phyloP scores from a whole-genome alignment of 805 yeast genomes.

The Starmerella ratchasimensis region DNA sequence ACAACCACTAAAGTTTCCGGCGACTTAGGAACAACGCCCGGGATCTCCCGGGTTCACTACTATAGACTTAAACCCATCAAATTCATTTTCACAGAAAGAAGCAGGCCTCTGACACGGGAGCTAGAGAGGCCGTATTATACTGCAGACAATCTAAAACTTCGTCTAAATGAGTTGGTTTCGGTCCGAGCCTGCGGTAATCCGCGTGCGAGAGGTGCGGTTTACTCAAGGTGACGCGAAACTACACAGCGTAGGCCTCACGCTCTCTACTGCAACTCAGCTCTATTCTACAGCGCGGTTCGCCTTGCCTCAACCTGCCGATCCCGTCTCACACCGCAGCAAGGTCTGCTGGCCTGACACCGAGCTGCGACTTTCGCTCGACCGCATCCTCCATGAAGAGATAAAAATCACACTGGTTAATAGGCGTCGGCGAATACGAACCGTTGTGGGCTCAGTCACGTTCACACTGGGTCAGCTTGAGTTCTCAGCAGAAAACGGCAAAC shows the following conservation, averaged over 20 bases:
- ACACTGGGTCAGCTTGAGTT: conserved; percentile 10
- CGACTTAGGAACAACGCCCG: too few relatives aligned
- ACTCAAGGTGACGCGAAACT: conserved; percentile 18
- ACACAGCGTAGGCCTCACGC: conserved; percentile 16
- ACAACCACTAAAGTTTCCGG: too few relatives aligned
- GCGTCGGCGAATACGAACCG: conserved; percentile 17
- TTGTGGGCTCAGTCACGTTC: conserved; percentile 17
- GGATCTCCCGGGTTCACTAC: too few relatives aligned
- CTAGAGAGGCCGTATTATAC: too few relatives aligned
- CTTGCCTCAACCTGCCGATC: conserved; percentile 20
- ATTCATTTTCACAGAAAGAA: too few relatives aligned
- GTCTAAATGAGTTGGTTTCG: conserved; percentile 16
- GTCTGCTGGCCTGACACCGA: conserved; percentile 18
- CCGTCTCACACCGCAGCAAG: conserved; percentile 18
- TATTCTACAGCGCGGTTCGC: conserved; percentile 13
- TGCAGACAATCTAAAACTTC: too few relatives aligned
- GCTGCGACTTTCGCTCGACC: conserved; percentile 9
- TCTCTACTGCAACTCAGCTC: conserved; percentile 16
- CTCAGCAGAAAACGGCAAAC: conserved; percentile 6
- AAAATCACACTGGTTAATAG: conserved; percentile 16
- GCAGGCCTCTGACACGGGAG: too few relatives aligned
- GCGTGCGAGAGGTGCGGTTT: conserved; percentile 19
- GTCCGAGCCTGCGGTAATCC: conserved; percentile 4
- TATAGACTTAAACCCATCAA: too few relatives aligned
- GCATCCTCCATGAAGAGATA: conserved; percentile 4